phyloP scores from a whole-genome alignment of 2,329 filamentous ascomycete genomes.

The Colletotrichum sp. region DNA sequence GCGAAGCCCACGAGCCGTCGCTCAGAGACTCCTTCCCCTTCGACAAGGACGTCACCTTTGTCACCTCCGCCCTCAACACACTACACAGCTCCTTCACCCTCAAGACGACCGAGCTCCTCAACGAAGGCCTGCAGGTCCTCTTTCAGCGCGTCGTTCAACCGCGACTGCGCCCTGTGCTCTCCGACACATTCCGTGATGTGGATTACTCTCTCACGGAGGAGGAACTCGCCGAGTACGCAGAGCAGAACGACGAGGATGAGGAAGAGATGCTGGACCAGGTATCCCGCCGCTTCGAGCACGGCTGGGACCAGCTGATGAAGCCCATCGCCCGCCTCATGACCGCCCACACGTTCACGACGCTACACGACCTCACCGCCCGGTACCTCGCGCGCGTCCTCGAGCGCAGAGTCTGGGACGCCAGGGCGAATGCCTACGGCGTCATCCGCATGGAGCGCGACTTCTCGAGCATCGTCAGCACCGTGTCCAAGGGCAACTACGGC shows the following conservation, averaged over 20 bases:
- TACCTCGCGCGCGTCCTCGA: conserved; percentile 83
- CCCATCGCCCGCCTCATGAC: conserved; percentile 88
- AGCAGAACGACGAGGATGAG: conserved; percentile 59
- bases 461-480: conserved; percentile 71
- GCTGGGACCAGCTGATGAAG: conserved; percentile 85
- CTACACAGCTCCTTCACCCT: conserved; percentile 75
- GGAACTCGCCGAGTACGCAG: conserved; percentile 61
- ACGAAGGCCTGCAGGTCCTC: conserved; percentile 83
- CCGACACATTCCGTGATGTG: conserved; percentile 88
- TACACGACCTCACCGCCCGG: conserved; percentile 75
- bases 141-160: conserved; percentile 88
- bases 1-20: conserved; percentile 41
- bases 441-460: conserved; percentile 86
- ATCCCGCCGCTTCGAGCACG: conserved; percentile 78
- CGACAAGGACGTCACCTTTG: conserved; percentile 73
- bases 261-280: conserved; percentile 70
- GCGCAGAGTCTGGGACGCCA: conserved; percentile 83
- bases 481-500: conserved; percentile 75
- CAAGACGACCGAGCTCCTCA: conserved; percentile 82
- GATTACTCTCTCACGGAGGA: conserved; percentile 79
- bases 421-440: conserved; percentile 81
- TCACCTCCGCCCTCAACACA: conserved; percentile 69
- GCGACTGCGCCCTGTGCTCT: conserved; percentile 82
- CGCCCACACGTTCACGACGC: conserved; percentile 72
- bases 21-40: conserved; percentile 79